These are phyloP conservation scores for Dothistroma septosporum DNA, from an alignment of 2,329 filamentous ascomycete species.

Conservation along the genomic window DNA sequence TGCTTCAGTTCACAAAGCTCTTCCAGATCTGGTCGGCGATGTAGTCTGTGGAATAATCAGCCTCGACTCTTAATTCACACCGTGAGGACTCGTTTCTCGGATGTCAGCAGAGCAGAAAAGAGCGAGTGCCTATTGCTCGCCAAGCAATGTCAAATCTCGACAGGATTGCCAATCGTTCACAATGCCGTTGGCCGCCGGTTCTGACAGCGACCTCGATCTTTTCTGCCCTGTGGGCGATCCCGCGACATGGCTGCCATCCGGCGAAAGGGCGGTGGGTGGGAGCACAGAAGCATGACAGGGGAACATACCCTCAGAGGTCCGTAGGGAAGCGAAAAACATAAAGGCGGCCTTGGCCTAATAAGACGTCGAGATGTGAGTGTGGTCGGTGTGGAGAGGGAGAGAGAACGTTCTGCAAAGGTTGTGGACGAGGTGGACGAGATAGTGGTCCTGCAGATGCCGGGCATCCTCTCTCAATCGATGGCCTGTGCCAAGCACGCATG, in stretches of 20 bases:
- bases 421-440: not conserved
- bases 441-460: not conserved
- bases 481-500: not conserved
- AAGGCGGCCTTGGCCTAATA: conserved; percentile 7
- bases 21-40: conserved; percentile 69
- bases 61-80: conserved; percentile 1
- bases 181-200: not conserved
- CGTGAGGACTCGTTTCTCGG: not conserved
- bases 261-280: conserved; percentile 17
- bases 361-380: not conserved
- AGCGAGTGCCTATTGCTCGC: not conserved
- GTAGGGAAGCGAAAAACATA: conserved; percentile 9
- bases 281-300: not conserved
- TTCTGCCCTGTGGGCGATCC: not conserved
- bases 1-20: conserved; percentile 58
- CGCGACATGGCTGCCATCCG: conserved; percentile 2
- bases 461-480: not conserved
- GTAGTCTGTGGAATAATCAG: conserved; percentile 46
- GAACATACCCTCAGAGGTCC: conserved; percentile 7
- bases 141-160: not conserved
- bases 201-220: not conserved
- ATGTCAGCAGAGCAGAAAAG: not conserved
- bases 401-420: not conserved
- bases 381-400: conserved; percentile 3
- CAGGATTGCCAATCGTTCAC: not conserved